Evolutionary conservation across 208 protist genomes (phyloP).

Genomic region (Leishmania lainsoni): DNA sequence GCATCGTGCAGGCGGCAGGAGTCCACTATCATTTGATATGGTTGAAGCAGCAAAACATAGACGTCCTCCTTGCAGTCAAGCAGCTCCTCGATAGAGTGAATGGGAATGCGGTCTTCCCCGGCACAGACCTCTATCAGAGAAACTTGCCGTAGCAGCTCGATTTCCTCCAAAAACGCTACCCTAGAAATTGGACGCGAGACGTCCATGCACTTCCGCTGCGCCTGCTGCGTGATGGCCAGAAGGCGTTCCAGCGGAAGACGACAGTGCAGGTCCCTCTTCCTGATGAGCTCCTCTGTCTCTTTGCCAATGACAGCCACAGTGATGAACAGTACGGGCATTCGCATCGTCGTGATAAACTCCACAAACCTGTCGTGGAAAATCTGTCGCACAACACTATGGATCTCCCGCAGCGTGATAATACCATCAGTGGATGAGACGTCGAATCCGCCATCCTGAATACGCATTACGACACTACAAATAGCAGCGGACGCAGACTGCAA

Average conservation of each 20-base stretch:
- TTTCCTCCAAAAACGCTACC: constrained; percentile 57
- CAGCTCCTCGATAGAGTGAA: constrained; percentile 46
- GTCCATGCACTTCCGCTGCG: constrained; percentile 33
- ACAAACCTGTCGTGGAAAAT: constrained; percentile 91
- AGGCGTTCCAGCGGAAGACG: constrained; percentile 65
- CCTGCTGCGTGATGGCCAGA: constrained; percentile 51
- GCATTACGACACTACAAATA: constrained; percentile 84
- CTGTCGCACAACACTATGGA: constrained; percentile 80
- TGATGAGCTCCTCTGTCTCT: constrained; percentile 66
- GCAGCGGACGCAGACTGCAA: constrained; percentile 86
- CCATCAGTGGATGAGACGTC: constrained; percentile 37
- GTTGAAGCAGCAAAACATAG: constrained; percentile 74
- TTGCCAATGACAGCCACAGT: constrained; percentile 66
- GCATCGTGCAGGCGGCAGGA: constrained; percentile 74
- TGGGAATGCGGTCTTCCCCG: constrained; percentile 75
- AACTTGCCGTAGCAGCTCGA: constrained; percentile 80
- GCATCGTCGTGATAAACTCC: constrained; percentile 82
- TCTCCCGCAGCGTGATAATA: constrained; percentile 70
- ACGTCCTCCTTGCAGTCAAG: constrained; percentile 70
- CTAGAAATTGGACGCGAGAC: constrained; percentile 13
- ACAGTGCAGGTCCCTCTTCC: constrained; percentile 38
- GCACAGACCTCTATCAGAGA: constrained; percentile 82
- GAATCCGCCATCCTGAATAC: constrained; percentile 52
- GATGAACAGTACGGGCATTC: constrained; percentile 71
- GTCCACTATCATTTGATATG: constrained; percentile 82